These are phyloP conservation scores for Polyplosphaeria fusca DNA, from an alignment of 495 filamentous ascomycete species.

Conservation along the genomic window DNA sequence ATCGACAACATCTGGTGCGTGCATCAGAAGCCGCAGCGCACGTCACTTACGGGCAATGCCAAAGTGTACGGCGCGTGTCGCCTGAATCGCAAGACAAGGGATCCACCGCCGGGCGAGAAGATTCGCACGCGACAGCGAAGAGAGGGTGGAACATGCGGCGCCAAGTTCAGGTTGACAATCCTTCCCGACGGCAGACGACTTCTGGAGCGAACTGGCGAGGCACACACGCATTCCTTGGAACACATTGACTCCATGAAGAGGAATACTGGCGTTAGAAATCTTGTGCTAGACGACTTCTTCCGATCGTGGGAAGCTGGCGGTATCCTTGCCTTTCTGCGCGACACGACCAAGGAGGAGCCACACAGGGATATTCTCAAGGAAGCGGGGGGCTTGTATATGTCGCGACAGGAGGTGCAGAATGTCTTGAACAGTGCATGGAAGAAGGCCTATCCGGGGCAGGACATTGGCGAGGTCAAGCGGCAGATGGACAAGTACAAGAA, in stretches of 20 bases:
- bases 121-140: conserved; percentile 11
- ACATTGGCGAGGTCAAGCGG: conserved; percentile 19
- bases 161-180: conserved; percentile 25
- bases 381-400: conserved; percentile 22
- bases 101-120: conserved; percentile 10
- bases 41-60: conserved; percentile 14
- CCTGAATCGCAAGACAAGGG: conserved; percentile 19
- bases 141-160: conserved; percentile 27
- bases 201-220: conserved; percentile 15
- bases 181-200: conserved; percentile 13
- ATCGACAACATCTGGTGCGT: conserved; percentile 29
- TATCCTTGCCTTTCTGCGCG: conserved; percentile 24
- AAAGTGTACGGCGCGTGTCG: conserved; percentile 27
- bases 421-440: conserved; percentile 28
- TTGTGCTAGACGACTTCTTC: conserved; percentile 31
- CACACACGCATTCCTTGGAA: conserved; percentile 20
- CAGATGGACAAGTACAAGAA: conserved; percentile 32
- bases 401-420: conserved; percentile 26
- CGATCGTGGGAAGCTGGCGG: conserved; percentile 29
- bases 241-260: conserved; percentile 26
- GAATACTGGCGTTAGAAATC: conserved; percentile 12
- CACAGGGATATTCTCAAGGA: conserved; percentile 15
- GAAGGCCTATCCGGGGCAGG: conserved; percentile 24
- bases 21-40: conserved; percentile 17
- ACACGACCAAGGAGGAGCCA: neutral